Evolutionary conservation across 2,329 filamentous ascomycete genomes (phyloP).

Genomic region (Cryoendolithus antarcticus): DNA sequence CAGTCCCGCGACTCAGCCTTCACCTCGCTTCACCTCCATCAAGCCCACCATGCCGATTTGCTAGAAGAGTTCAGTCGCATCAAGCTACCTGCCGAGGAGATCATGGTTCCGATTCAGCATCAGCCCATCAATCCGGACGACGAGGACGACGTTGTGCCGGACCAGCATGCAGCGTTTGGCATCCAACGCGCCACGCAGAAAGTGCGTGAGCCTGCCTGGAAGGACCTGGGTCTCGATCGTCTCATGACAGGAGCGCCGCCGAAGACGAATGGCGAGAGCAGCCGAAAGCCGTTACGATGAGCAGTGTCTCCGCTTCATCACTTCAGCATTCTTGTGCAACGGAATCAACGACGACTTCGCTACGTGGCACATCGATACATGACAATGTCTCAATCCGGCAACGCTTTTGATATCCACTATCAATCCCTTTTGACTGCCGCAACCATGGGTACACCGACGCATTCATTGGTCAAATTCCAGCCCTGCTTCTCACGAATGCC

Average conservation of each 20-base stretch:
- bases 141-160: constrained; percentile 77
- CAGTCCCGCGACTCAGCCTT: constrained; percentile 59
- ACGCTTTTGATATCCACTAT: too few relatives aligned
- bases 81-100: constrained; percentile 48
- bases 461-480: too few relatives aligned
- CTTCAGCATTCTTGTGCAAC: too few relatives aligned
- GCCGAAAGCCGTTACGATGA: constrained; percentile 4
- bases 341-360: too few relatives aligned
- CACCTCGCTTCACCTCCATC: constrained; percentile 65
- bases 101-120: constrained; percentile 67
- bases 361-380: too few relatives aligned
- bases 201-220: constrained; percentile 61
- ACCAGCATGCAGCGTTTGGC: constrained; percentile 78
- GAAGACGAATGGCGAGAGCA: constrained; percentile 8
- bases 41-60: constrained; percentile 60
- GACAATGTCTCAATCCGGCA: too few relatives aligned
- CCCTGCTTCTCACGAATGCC: too few relatives aligned
- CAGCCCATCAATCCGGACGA: constrained; percentile 79
- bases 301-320: too few relatives aligned
- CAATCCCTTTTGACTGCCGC: too few relatives aligned
- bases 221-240: constrained; percentile 60
- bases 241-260: constrained; percentile 54
- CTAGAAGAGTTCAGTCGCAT: constrained; percentile 48
- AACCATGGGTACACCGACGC: too few relatives aligned
- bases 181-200: constrained; percentile 70